These are phyloP conservation scores for Botrytis byssoidea DNA, from an alignment of 2,329 filamentous ascomycete species.

Conservation along the genomic window DNA sequence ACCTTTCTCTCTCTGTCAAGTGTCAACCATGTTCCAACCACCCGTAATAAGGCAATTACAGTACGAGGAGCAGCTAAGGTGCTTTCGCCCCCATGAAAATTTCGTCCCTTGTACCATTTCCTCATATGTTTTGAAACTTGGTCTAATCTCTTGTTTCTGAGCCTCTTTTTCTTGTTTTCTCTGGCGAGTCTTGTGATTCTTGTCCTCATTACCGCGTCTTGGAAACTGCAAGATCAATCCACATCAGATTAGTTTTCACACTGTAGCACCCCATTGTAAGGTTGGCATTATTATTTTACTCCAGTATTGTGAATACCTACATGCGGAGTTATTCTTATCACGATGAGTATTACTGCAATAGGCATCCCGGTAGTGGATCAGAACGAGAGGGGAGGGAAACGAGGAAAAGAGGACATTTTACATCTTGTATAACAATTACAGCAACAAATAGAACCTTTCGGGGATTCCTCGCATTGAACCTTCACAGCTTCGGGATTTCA, in stretches of 20 bases:
- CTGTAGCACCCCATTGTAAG: not conserved
- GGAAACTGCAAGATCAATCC: not conserved
- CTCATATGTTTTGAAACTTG: not conserved
- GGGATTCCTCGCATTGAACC: not conserved
- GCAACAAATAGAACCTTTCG: not conserved
- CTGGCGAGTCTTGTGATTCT: not conserved
- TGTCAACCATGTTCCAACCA: not conserved
- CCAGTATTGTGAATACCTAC: not conserved
- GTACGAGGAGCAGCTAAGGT: not conserved
- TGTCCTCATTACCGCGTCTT: not conserved
- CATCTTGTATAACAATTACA: not conserved
- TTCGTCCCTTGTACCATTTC: not conserved
- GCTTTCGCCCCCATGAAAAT: not conserved
- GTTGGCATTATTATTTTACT: slow-evolving; percentile 8
- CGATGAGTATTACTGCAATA: not conserved
- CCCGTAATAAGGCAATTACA: not conserved
- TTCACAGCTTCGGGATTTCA: not conserved
- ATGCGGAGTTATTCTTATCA: not conserved
- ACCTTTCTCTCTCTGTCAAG: not conserved
- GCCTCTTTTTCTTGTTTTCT: not conserved
- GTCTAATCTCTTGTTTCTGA: not conserved
- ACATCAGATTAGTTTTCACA: not conserved
- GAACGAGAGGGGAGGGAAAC: not conserved
- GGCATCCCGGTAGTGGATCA: slow-evolving; percentile 13
- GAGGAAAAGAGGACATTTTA: not conserved